Evolutionary conservation across 2,329 filamentous ascomycete genomes (phyloP), one percentile per base, ranked within the genome.

Genomic region (Epichloe typhina): DNA sequence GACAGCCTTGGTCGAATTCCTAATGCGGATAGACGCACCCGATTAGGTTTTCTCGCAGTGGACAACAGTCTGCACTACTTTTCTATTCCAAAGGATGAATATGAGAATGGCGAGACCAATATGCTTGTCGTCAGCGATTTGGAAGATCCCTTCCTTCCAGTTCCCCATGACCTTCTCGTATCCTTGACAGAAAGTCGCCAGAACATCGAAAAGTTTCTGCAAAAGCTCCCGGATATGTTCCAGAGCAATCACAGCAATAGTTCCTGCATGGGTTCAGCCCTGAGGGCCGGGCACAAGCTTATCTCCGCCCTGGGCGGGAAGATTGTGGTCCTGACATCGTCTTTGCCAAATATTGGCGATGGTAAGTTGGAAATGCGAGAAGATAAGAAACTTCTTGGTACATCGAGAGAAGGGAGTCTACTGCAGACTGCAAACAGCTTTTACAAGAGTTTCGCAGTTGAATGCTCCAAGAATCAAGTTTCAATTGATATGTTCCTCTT

Each of bases 401-500:
- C 93, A 1, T 89, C 84, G 57, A 96, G 96, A 68, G 93, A 98
- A 66, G 88, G 57, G 57, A 75, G 78, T 54, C 76, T 98, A 35
- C 73, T 98, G 49, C 91, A 97, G 66, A 96, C 93, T 0, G 86
- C 82, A 40, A 96, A 89, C 72, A 89, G 87, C 63, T 98, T 97
- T 69, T 98, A 97, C 77, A 98, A 98, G 76, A 95, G 88, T 61
- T 98, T 98, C 62, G 93, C 93, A 0, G 93, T 98, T 3, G 93
- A 98, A 66, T 98, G 93, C 69, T 96, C 90, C 38, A 98, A 98
- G 74, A 95, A 94, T 58, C 93, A 98, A 68, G 93, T 98, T 31
- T 97, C 90, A 0, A 89, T 98, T 58, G 90, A 96, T 66, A 96
- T 96, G 90, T 96, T 96, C 73, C 74, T 96, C 47, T 96, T 95